Evolutionary conservation across 257 asterid species (phyloP), one percentile per base, ranked within the genome.

Genomic region (Schizonepeta tenuifolia): DNA sequence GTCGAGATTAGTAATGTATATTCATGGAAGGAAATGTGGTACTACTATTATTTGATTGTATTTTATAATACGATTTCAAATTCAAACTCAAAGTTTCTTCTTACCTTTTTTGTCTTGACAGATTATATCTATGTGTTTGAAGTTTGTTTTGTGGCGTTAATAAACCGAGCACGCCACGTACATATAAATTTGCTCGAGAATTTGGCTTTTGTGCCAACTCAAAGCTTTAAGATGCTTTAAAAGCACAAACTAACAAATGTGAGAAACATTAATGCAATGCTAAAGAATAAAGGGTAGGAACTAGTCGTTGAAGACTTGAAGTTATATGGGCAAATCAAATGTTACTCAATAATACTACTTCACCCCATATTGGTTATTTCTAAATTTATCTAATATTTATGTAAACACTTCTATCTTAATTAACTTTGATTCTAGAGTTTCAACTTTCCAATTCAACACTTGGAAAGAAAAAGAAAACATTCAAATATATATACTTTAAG

Each of bases 191-290:
- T 53, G 58, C 31, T 53, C 58, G 14, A 53, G 31, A 55, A 55
- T 24, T 56, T 56, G 63, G 63, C 40, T 12, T 21, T 21, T 56
- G 61, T 55, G 61, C 61, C 61, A 55, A 55, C 36, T 55, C 61
- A 22, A 55, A 53, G 15, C 9, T 6, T 50, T 51, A 0, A 24
- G 38, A 56, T 56, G 63, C 40, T 56, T 56, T 56, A 1, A 26
- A 56, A 10, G 11, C 63, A 56, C 40, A 56, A 56, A 26, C 63
- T 56, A 56, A 24, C 63, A 56, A 56, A 56, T 26, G 17, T 12
- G 40, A 56, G 38, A 24, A 26, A 56, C 63, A 12, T 26, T 56
- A 56, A 22, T 49, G 56, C 36, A 22, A 24, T 55, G 9, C 35
- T 21, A 20, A 24, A 56, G 5, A 12, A 10, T 0, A 26, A 50